Base-by-base conservation (phyloP, 148 eudicot genomes). In the Rhododendron henanense region DNA sequence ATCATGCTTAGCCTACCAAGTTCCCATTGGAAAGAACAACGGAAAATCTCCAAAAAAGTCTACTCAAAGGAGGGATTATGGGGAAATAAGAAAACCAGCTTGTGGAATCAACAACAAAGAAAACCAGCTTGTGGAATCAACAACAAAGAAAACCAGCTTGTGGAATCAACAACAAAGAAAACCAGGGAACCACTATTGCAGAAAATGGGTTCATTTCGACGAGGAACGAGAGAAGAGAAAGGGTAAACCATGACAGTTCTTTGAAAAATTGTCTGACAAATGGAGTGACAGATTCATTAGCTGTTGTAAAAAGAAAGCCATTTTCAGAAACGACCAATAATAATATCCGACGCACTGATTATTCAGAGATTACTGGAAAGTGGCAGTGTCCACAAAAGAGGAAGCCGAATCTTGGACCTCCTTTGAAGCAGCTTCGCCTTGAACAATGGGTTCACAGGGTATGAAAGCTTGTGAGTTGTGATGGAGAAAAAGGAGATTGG, bases 351-450 rank as follows among this genome's bases (percentile, higher is more conserved):
- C 33, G 59, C 53, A 16, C 65, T 76, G 75, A 37, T 78, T 88
- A 21, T 53, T 47, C 83, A 35, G 98, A 90, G 86, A 82, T 88
- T 67, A 88, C 93, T 28, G 98, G 95, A 81, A 95, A 96, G 92
- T 95, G 99, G 99, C 86, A 86, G 61, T 96, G 98, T 81, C 99
- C 99, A 6, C 96, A 90, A 90, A 93, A 89, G 84, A 89, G 85
- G 65, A 95, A 94, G 83, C 94, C 97, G 10, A 53, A 91, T 41
- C 69, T 71, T 44, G 96, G 97, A 75, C 99, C 99, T 87, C 97
- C 96, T 79, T 31, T 94, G 83, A 96, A 96, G 95, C 99, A 96
- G 87, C 99, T 96, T 57, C 88, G 96, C 33, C 95, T 96, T 73
- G 98, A 92, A 86, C 91, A 85, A 87, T 96, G 98, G 99, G 87